Conservation (phyloP, 768 basidiomycete genomes). For the Goffeauzyma gilvescens region DNA sequence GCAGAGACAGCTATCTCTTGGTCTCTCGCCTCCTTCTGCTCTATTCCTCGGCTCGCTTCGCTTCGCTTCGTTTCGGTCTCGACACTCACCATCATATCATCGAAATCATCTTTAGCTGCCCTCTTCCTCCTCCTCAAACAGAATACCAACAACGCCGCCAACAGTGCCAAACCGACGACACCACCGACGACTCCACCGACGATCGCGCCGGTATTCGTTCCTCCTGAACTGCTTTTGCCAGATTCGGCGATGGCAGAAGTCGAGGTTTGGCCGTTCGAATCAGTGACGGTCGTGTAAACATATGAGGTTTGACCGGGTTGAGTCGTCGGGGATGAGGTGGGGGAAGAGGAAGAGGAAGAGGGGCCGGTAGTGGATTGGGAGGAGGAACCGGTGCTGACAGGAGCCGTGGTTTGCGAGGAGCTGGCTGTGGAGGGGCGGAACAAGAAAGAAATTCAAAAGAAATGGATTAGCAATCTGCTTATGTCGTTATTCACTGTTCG, state of each 20-base stretch:
- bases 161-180: conserved; percentile 19
- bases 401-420: background rate
- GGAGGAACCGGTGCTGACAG: background rate
- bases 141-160: conserved; percentile 20
- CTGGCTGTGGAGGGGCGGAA: no score
- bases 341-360: background rate
- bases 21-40: no score
- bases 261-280: background rate
- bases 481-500: no score
- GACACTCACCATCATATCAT: conserved; percentile 29
- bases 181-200: conserved; percentile 20
- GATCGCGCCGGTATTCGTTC: conserved; percentile 17
- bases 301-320: no score
- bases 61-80: background rate
- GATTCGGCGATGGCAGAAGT: background rate
- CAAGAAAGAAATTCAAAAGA: no score
- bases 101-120: conserved; percentile 24
- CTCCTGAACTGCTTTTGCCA: background rate
- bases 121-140: conserved; percentile 16
- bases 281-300: no score
- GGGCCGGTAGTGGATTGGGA: background rate
- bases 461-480: no score
- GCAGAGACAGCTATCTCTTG: no score
- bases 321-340: no score
- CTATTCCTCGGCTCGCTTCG: no score